Evolutionary conservation across 495 filamentous ascomycete genomes (phyloP).

Genomic region (Aspergillus mulundensis): DNA sequence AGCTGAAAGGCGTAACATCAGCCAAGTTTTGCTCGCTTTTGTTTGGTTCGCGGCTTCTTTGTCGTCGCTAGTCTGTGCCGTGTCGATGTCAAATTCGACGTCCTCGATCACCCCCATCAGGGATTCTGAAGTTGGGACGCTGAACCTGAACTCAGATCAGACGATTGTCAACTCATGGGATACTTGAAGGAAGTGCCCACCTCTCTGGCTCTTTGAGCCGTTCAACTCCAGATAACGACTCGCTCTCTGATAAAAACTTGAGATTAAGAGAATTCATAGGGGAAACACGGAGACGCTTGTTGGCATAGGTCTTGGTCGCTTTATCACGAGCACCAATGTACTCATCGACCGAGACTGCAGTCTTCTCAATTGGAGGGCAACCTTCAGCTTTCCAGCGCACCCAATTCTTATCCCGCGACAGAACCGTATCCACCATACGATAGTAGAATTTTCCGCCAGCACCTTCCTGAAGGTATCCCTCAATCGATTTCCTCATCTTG

Average conservation of each 20-base stretch:
- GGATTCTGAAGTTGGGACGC: conserved; percentile 51
- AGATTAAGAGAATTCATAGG: conserved; percentile 70
- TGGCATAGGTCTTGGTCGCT: conserved; percentile 59
- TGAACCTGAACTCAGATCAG: conserved; percentile 33
- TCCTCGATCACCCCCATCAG: conserved; percentile 60
- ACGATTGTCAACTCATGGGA: neutral
- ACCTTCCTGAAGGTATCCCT: conserved; percentile 71
- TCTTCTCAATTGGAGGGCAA: conserved; percentile 78
- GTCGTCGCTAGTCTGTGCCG: conserved; percentile 66
- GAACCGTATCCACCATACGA: conserved; percentile 91
- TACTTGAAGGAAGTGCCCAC: conserved; percentile 25
- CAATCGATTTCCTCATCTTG: conserved; percentile 67
- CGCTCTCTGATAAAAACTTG: conserved; percentile 67
- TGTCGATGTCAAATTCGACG: conserved; percentile 78
- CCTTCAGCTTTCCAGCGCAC: conserved; percentile 94
- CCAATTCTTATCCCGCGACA: conserved; percentile 96
- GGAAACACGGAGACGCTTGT: conserved; percentile 59
- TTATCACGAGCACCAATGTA: conserved; percentile 62
- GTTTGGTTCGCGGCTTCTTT: conserved; percentile 59
- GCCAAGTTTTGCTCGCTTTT: conserved; percentile 85
- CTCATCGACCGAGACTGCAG: conserved; percentile 59
- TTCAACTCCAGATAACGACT: conserved; percentile 49
- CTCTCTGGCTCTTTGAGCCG: conserved; percentile 55
- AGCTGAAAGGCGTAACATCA: conserved; percentile 73
- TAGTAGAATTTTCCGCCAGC: conserved; percentile 78